Evolutionary conservation across 129 eudicot species (phyloP), one percentile per base, ranked within the genome.

Genomic region (Artemisia tridentata): DNA sequence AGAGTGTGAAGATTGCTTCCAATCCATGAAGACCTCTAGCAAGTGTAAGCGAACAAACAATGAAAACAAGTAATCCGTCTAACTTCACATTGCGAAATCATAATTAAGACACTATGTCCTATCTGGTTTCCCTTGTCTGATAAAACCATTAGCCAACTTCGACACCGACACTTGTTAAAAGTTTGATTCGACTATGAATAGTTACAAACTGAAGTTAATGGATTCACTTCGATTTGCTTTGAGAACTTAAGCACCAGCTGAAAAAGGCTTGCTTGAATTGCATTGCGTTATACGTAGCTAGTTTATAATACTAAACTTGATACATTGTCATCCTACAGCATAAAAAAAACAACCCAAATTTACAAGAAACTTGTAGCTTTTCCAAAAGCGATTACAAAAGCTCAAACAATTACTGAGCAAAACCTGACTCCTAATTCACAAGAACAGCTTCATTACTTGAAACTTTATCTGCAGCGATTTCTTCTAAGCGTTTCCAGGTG

Each of bases 401-500:
- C 56, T 75, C 31, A 41, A 75, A 23, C 55, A 29, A 29, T 19
- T 48, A 34, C 23, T 13, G 41, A 25, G 25, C 6, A 27, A 66
- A 45, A 45, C 64, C 65, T 51, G 17, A 61, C 64, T 58, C 72
- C 62, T 78, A 78, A 78, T 78, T 54, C 79, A 88, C 90, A 72
- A 88, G 90, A 72, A 85, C 87, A 23, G 86, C 82, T 72, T 84
- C 91, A 75, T 75, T 82, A 75, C 77, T 85, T 27, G 86, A 41
- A 73, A 85, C 83, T 63, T 79, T 85, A 29, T 77, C 79, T 3
- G 81, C 71, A 69, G 82, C 87, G 11, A 85, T 58, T 70, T 84
- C 88, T 82, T 91, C 95, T 67, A 91, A 76, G 5, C 83, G 82
- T 76, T 84, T 88, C 97, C 97, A 88, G 34, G 79, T 78, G 61